These are phyloP conservation scores for Arthrobotrys iridis DNA, from an alignment of 2,329 filamentous ascomycete species.

Conservation along the genomic window DNA sequence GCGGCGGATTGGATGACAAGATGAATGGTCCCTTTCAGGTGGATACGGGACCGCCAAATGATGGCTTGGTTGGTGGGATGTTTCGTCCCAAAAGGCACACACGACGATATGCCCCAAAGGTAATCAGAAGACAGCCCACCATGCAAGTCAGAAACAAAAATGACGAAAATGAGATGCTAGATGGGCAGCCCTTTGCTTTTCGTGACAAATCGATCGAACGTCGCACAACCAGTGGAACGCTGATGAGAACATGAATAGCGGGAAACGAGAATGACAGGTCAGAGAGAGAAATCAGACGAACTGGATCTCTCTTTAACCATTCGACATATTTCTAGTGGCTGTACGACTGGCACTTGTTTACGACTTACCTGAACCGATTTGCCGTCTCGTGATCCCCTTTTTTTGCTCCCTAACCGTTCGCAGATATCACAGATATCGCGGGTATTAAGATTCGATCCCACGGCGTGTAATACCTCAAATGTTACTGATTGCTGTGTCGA, in stretches of 20 bases:
- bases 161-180: constrained; percentile 32
- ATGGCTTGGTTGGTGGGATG: constrained; percentile 44
- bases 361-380: constrained; percentile 48
- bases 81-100: constrained; percentile 52
- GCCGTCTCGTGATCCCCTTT: constrained; percentile 50
- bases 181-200: constrained; percentile 21
- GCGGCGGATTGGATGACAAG: constrained; percentile 46
- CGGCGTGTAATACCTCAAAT: constrained; percentile 13
- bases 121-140: constrained; percentile 48
- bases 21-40: constrained; percentile 33
- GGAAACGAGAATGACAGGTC: constrained; percentile 32
- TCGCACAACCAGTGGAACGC: constrained; percentile 38
- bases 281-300: constrained; percentile 14
- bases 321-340: constrained; percentile 17
- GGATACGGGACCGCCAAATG: constrained; percentile 35
- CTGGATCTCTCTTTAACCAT: neutral
- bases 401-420: constrained; percentile 22
- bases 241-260: constrained; percentile 34
- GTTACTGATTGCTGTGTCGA: constrained; percentile 22
- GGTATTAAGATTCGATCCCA: constrained; percentile 17
- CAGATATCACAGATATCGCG: constrained; percentile 31
- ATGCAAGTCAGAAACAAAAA: constrained; percentile 27
- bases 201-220: constrained; percentile 50
- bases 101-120: constrained; percentile 40
- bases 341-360: constrained; percentile 24